Base-by-base conservation (phyloP, 2,329 filamentous ascomycete genomes). In the Pestalotiopsis sp. region DNA sequence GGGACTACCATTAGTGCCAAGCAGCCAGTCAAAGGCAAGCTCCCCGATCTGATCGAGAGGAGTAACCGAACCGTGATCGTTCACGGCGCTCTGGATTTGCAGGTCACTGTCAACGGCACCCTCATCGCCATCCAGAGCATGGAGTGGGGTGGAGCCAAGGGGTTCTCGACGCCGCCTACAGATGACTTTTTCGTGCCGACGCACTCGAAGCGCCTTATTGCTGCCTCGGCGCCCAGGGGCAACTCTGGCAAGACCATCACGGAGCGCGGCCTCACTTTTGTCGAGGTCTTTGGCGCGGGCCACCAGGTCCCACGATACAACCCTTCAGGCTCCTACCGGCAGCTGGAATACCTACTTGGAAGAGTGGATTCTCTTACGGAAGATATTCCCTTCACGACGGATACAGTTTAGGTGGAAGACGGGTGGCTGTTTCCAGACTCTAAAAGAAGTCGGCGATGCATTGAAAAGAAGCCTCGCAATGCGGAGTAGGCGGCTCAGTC, bases 121-220 rank as follows among this genome's bases (percentile, higher is more conserved):
- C 82, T 94, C 1, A 80, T 92, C 14, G 86, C 86, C 1, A 88
- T 94, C 64, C 92, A 94, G 76, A 93, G 93, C 80, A 92, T 94
- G 90, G 93, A 91, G 0, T 94, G 89, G 89, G 87, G 87, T 65
- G 91, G 91, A 12, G 77, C 82, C 36, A 86, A 90, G 67, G 92
- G 92, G 0, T 94, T 94, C 82, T 86, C 89, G 71, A 75, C 78
- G 1, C 79, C 80, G 0, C 92, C 92, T 0, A 77, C 76, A 1
- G 84, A 88, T 52, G 87, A 88, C 1, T 89, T 92, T 72, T 92
- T 87, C 73, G 89, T 93, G 0, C 91, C 91, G n/a, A 49, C 39
- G 20, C 25, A 27, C 9, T 65, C 63, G 4, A 56, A 31, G 17
- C 39, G 23, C 5, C 82, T 82, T 12, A 76, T 84, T 9, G 87